A percentile compares a stretch with the other conserved stretches of the same genome.
Evolutionary conservation across 495 filamentous ascomycete genomes (phyloP).

Genomic region (Xylaria acuta): DNA sequence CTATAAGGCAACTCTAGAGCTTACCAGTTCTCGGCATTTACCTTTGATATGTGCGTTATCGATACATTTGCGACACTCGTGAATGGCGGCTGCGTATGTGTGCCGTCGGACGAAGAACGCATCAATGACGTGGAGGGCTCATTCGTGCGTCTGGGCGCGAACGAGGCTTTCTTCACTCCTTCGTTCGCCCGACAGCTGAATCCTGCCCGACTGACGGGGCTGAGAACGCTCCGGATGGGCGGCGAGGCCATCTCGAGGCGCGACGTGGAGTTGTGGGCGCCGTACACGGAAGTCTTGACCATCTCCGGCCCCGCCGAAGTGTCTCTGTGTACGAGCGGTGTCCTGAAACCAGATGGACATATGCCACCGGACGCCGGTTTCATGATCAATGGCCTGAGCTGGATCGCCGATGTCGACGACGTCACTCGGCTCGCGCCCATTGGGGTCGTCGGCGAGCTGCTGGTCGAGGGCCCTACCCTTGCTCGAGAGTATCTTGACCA

Average conservation of each 20-base stretch:
- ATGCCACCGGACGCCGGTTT: too few species aligned
- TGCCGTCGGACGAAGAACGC: slow-evolving; percentile 42
- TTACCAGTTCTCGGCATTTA: slow-evolving; percentile 66
- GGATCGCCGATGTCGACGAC: slow-evolving; percentile 41
- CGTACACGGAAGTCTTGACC: slow-evolving; percentile 35
- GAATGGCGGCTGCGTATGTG: slow-evolving; percentile 41
- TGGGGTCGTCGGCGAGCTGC: slow-evolving; percentile 56
- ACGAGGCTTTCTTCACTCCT: slow-evolving; percentile 47
- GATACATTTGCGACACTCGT: slow-evolving; percentile 64
- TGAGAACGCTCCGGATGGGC: slow-evolving; percentile 43
- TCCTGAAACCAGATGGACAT: too few species aligned
- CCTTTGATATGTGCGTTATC: slow-evolving; percentile 62
- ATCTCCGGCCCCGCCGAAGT: slow-evolving; percentile 36
- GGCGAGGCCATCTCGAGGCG: too few species aligned
- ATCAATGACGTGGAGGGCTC: slow-evolving; percentile 39
- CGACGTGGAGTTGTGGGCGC: too few species aligned
- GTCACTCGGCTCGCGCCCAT: slow-evolving; percentile 46
- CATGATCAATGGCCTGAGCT: slow-evolving; percentile 38
- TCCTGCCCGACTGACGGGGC: slow-evolving; percentile 34
- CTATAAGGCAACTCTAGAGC: slow-evolving; percentile 51
- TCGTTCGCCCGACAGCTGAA: slow-evolving; percentile 41
- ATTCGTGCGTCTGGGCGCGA: slow-evolving; percentile 36
- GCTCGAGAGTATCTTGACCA: slow-evolving; percentile 62
- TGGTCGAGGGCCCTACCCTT: slow-evolving; percentile 52
- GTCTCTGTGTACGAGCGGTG: slow-evolving; percentile 40